Conservation (phyloP, 2,329 filamentous ascomycete species). For the Aspergillus ibericus region DNA sequence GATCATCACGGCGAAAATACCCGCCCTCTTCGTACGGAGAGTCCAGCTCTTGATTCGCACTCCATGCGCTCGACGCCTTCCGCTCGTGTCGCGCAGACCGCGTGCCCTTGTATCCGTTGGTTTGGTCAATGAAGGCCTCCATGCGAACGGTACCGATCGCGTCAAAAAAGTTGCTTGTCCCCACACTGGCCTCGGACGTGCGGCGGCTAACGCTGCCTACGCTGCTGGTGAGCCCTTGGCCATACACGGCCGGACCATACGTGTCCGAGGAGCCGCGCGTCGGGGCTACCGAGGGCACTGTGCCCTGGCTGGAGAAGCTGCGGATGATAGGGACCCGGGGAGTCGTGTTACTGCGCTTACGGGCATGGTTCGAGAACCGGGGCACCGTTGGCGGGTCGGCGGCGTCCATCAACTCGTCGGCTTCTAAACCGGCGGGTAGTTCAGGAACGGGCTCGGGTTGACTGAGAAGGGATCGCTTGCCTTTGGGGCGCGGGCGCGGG, state of each 20-base stretch:
- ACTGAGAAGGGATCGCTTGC: conserved; percentile 40
- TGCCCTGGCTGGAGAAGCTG: conserved; percentile 64
- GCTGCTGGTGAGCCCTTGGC: conserved; percentile 34
- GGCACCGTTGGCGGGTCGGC: conserved; percentile 55
- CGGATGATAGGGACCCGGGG: conserved; percentile 71
- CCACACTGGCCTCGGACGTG: conserved; percentile 53
- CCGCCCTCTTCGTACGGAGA: conserved; percentile 38
- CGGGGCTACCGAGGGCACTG: conserved; percentile 34
- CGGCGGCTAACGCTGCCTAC: conserved; percentile 51
- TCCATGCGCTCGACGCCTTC: conserved; percentile 37
- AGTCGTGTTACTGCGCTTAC: conserved; percentile 87
- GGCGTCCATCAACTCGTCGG: conserved; percentile 40
- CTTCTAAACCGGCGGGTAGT: conserved; percentile 30
- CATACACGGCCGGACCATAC: conserved; percentile 37
- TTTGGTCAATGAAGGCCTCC: conserved; percentile 84
- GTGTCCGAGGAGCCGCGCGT: conserved; percentile 59
- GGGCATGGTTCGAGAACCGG: conserved; percentile 63
- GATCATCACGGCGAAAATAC: conserved; percentile 45
- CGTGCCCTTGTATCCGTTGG: conserved; percentile 27
- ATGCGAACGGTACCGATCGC: conserved; percentile 89
- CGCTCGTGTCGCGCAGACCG: conserved; percentile 23
- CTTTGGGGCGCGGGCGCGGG: conserved; percentile 44
- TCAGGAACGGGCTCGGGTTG: conserved; percentile 37
- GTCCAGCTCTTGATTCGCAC: conserved; percentile 35
- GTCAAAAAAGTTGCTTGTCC: conserved; percentile 69